Percentiles rank a stretch among this genome's conserved stretches.
Evolutionary conservation across 1,284 basidiomycete species (phyloP).

Genomic region (Fomes fomentarius): DNA sequence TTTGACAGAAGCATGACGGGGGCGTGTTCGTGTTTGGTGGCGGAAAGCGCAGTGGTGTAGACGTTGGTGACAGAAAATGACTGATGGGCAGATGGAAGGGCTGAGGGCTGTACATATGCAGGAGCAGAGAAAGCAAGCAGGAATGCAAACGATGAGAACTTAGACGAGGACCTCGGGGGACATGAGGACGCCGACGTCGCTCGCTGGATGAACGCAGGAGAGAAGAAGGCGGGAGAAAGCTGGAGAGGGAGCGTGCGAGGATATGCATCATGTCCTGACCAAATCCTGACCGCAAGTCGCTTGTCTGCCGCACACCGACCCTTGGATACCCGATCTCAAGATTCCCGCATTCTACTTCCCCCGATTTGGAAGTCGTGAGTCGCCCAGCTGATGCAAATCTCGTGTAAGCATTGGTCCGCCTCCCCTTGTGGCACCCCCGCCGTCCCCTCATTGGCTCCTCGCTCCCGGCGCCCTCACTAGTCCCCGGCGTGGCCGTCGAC

Average conservation of each 20-base stretch:
- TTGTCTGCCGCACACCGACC: too few relatives aligned
- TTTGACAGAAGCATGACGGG: constrained; percentile 16
- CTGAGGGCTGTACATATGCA: constrained; percentile 12
- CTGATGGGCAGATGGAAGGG: constrained; percentile 18
- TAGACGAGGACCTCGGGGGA: neutral
- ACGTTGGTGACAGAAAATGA: constrained; percentile 11
- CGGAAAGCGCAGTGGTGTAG: constrained; percentile 3
- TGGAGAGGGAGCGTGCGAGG: too few relatives aligned
- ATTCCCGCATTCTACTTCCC: constrained; percentile 10
- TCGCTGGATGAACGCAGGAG: constrained; percentile 5
- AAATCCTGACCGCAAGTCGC: too few relatives aligned
- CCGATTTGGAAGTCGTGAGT: constrained; percentile 13
- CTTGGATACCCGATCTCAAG: constrained; percentile 17
- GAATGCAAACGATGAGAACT: neutral
- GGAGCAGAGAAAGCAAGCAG: constrained; percentile 4
- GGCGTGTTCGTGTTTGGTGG: constrained; percentile 6
- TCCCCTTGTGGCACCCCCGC: constrained; percentile 1
- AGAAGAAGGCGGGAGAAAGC: constrained; percentile 1
- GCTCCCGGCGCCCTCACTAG: neutral
- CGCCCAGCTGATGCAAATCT: neutral
- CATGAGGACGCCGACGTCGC: neutral
- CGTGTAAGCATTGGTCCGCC: neutral
- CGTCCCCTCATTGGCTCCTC: constrained; percentile 4
- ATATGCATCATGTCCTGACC: too few relatives aligned
- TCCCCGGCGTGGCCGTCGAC: neutral